Conservation (phyloP, 2,329 filamentous ascomycete species). For the Cladorrhinum sp. region DNA sequence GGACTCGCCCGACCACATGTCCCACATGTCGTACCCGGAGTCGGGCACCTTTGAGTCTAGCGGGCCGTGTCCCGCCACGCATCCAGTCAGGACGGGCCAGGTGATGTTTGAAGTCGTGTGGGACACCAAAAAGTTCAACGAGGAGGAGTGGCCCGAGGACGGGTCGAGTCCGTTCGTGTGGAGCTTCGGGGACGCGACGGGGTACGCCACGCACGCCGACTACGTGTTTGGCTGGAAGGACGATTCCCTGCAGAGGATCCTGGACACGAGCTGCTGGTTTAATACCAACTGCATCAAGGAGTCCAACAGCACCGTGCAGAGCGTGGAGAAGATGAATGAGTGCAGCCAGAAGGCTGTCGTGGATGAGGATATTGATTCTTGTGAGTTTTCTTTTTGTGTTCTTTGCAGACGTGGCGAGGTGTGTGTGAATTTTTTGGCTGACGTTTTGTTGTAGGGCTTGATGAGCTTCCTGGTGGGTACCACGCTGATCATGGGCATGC, state of each 20-base stretch:
- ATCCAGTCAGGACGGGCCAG: slow-evolving; percentile 33
- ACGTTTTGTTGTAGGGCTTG: no score
- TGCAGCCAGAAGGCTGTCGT: slow-evolving; percentile 16
- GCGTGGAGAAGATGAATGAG: slow-evolving; percentile 19
- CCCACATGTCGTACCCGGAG: slow-evolving; percentile 21
- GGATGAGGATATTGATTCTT: slow-evolving; percentile 23
- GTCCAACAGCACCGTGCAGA: slow-evolving; percentile 14
- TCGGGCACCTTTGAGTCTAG: slow-evolving; percentile 31
- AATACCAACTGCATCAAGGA: slow-evolving; percentile 14
- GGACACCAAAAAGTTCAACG: slow-evolving; percentile 26
- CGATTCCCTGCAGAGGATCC: slow-evolving; percentile 21
- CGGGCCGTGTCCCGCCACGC: slow-evolving; percentile 32
- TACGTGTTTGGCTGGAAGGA: slow-evolving; percentile 25
- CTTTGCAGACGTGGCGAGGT: no score
- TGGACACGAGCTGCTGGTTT: slow-evolving; percentile 19
- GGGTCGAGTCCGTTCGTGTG: slow-evolving; percentile 22
- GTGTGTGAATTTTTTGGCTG: neutral
- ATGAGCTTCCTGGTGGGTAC: no score
- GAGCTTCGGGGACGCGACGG: slow-evolving; percentile 23
- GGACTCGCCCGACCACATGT: slow-evolving; percentile 40
- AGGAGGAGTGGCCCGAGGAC: slow-evolving; percentile 19
- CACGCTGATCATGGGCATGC: no score
- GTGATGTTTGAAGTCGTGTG: slow-evolving; percentile 38
- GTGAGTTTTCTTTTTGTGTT: slow-evolving; percentile 16
- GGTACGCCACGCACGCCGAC: slow-evolving; percentile 20